A percentile compares a stretch with the other conserved stretches of the same genome.
These are phyloP conservation scores for Carallia brachiata DNA, from an alignment of 345 rosid species.

Conservation along the genomic window DNA sequence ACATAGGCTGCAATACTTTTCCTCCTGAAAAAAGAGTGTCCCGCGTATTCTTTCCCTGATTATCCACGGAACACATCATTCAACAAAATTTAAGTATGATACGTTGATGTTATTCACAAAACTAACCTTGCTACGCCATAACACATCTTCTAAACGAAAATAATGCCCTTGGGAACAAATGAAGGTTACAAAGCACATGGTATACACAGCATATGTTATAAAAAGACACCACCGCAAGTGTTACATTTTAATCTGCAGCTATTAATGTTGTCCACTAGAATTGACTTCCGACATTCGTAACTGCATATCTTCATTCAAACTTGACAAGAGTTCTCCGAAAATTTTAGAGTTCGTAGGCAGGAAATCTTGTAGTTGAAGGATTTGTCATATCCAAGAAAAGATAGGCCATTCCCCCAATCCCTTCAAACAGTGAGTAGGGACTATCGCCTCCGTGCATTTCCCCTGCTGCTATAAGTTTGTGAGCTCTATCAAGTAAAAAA, in stretches of 20 bases:
- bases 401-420: conserved; percentile 28
- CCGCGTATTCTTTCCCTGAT: no score
- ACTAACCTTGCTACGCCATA: no score
- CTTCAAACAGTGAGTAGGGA: conserved; percentile 29
- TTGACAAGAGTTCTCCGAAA: no score
- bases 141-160: neutral
- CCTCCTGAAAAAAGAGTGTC: no score
- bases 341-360: conserved; percentile 26
- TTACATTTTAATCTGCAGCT: no score
- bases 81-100: neutral
- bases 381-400: conserved; percentile 23
- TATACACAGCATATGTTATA: neutral
- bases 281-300: no score
- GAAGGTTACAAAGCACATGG: neutral
- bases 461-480: conserved; percentile 23
- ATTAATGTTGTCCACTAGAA: no score
- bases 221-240: no score
- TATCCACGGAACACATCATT: neutral
- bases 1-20: neutral
- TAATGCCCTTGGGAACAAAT: neutral
- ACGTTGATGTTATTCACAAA: neutral
- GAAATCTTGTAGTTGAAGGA: conserved; percentile 25
- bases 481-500: conserved; percentile 30
- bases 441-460: conserved; percentile 36
- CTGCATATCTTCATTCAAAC: no score